A percentile compares a stretch with the other conserved stretches of the same genome.
Evolutionary conservation across 257 asterid species (phyloP).

Genomic region (Fraxinus pennsylvanica): DNA sequence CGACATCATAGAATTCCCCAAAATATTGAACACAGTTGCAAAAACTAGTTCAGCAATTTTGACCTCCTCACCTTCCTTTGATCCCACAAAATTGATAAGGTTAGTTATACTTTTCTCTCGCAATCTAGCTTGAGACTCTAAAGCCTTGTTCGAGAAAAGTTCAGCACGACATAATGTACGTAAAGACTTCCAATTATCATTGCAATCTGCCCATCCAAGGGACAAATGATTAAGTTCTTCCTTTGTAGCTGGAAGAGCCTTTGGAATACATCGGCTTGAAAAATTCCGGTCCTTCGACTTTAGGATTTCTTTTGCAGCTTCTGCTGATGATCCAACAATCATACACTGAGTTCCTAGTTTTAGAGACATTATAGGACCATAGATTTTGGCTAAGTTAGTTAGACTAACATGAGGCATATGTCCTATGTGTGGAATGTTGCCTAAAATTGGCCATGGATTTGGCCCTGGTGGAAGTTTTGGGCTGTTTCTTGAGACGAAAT

Average conservation of each 20-base stretch:
- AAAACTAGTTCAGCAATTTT: constrained; percentile 17
- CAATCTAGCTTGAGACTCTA: constrained; percentile 12
- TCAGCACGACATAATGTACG: constrained; percentile 5
- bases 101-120: constrained; percentile 6
- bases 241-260: background rate
- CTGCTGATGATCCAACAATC: constrained; percentile 24
- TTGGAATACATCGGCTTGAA: constrained; percentile 1
- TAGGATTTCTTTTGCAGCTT: constrained; percentile 13
- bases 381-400: constrained; percentile 21
- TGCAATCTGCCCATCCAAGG: constrained; percentile 20
- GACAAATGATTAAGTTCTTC: constrained; percentile 9
- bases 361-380: constrained; percentile 27
- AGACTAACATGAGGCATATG: constrained; percentile 17
- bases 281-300: constrained; percentile 5
- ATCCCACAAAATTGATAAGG: constrained; percentile 7
- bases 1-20: constrained; percentile 17
- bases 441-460: constrained; percentile 33
- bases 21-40: constrained; percentile 15
- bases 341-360: constrained; percentile 16
- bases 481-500: background rate
- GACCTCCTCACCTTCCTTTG: constrained; percentile 15
- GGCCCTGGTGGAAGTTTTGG: constrained; percentile 32
- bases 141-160: constrained; percentile 14
- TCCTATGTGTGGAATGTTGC: constrained; percentile 30
- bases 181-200: constrained; percentile 15